Evolutionary conservation across 139 green algal species (phyloP).

Genomic region (Chlamydomonas sp.): DNA sequence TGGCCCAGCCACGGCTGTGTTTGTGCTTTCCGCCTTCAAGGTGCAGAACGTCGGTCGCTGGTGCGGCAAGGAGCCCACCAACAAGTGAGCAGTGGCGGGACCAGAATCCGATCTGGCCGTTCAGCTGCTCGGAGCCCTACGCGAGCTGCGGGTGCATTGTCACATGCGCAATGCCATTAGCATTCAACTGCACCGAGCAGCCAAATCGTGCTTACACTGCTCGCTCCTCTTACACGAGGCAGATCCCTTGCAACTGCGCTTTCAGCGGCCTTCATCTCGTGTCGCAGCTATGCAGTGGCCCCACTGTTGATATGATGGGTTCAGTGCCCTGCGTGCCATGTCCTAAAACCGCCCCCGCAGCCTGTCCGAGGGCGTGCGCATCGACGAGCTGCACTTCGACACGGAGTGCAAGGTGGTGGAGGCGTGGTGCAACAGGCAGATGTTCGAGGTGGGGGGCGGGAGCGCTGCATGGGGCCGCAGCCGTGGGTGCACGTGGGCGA

Average conservation of each 20-base stretch:
- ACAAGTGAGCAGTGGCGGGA: not conserved
- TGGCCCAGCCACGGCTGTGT: not conserved
- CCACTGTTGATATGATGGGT: no score
- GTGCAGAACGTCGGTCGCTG: slow-evolving; percentile 4
- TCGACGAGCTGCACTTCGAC: slow-evolving; percentile 21
- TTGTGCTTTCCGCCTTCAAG: not conserved
- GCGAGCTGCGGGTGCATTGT: no score
- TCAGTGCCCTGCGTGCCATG: no score
- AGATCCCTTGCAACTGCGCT: no score
- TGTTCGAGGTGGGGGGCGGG: not conserved
- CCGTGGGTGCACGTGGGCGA: no score
- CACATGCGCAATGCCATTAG: no score
- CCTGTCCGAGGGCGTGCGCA: slow-evolving; percentile 11
- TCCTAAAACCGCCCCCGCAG: not conserved
- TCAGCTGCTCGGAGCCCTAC: no score
- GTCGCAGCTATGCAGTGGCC: not conserved
- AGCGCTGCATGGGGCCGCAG: no score
- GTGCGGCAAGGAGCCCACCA: not conserved
- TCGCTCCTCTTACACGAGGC: not conserved
- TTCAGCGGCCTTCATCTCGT: not conserved
- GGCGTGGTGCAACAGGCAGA: slow-evolving; percentile 21
- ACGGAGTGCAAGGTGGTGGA: slow-evolving; percentile 15
- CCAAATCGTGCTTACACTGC: not conserved
- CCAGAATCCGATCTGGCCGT: not conserved
- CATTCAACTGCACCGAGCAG: not conserved